These are phyloP conservation scores for Leptoxyphium fumago DNA, from an alignment of 2,329 filamentous ascomycete species.

Conservation along the genomic window DNA sequence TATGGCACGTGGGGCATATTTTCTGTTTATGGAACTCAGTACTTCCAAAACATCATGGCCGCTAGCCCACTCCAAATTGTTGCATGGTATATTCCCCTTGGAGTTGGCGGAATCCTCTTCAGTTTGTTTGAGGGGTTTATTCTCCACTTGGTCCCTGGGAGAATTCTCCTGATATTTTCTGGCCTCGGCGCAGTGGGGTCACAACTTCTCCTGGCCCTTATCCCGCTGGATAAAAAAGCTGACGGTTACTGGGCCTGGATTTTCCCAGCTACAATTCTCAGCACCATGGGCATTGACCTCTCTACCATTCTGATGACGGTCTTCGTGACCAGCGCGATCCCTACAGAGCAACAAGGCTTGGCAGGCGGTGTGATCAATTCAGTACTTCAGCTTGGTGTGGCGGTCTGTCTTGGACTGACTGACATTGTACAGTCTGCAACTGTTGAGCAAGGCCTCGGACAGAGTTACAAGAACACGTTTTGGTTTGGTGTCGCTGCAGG, in stretches of 20 bases:
- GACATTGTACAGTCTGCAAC: conserved; percentile 44
- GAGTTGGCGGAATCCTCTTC: conserved; percentile 51
- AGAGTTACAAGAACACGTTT: conserved; percentile 24
- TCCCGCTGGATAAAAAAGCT: conserved; percentile 28
- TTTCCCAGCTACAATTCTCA: conserved; percentile 53
- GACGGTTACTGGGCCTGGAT: conserved; percentile 56
- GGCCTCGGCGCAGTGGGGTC: conserved; percentile 42
- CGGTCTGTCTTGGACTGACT: conserved; percentile 52
- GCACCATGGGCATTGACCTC: conserved; percentile 58
- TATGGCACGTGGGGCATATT: conserved; percentile 55
- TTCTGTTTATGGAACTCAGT: conserved; percentile 53
- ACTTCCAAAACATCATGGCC: conserved; percentile 47
- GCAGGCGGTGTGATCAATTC: conserved; percentile 58
- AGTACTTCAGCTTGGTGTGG: conserved; percentile 55
- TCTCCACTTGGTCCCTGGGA: conserved; percentile 50
- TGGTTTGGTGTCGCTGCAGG: conserved; percentile 21
- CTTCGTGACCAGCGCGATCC: conserved; percentile 55
- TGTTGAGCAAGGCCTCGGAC: conserved; percentile 14
- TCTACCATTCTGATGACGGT: conserved; percentile 60
- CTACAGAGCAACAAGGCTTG: conserved; percentile 50
- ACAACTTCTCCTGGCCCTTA: conserved; percentile 47
- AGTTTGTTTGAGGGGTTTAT: conserved; percentile 48
- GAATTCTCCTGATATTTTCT: conserved; percentile 46
- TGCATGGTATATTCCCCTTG: conserved; percentile 54
- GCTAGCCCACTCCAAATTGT: conserved; percentile 46